Percentiles rank a stretch among this genome's conserved stretches.
Conservation (phyloP, 768 basidiomycete genomes). For the Cantharellus anzutake region DNA sequence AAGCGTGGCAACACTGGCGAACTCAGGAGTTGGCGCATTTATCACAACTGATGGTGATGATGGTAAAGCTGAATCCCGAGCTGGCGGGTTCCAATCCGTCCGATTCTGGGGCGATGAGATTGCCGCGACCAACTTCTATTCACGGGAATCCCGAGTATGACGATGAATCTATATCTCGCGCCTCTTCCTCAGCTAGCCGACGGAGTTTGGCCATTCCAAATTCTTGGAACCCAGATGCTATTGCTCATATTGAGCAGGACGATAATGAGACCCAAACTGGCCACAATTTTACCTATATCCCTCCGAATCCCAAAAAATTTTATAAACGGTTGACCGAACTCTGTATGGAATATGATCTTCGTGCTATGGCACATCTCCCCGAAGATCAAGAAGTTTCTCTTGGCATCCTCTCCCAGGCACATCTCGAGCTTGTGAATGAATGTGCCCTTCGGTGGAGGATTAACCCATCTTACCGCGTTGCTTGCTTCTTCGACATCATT, state of each 20-base stretch:
- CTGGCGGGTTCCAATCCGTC: conserved; percentile 60
- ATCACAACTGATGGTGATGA: conserved; percentile 71
- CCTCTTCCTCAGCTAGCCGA: conserved; percentile 32
- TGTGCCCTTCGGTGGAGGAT: conserved; percentile 85
- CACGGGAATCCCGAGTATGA: not conserved
- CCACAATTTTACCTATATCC: conserved; percentile 60
- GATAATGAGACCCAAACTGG: conserved; percentile 14
- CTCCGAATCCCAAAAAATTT: conserved; percentile 66
- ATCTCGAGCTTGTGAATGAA: conserved; percentile 71
- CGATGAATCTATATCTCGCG: conserved; percentile 19
- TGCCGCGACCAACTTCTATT: conserved; percentile 34
- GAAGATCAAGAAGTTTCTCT: conserved; percentile 83
- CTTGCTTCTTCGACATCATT: conserved; percentile 72
- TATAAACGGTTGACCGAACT: conserved; percentile 71
- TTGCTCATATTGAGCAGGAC: conserved; percentile 41
- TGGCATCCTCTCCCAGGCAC: conserved; percentile 62
- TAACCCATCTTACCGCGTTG: conserved; percentile 52
- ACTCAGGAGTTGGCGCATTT: conserved; percentile 64
- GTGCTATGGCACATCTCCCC: conserved; percentile 53
- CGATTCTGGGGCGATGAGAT: conserved; percentile 18
- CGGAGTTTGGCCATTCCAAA: conserved; percentile 27
- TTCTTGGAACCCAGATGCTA: conserved; percentile 15
- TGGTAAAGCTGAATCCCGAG: conserved; percentile 74
- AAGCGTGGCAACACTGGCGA: conserved; percentile 72
- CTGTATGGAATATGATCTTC: conserved; percentile 70